phyloP scores from a whole-genome alignment of 129 eudicot species.

The Saussurea involucrata region DNA sequence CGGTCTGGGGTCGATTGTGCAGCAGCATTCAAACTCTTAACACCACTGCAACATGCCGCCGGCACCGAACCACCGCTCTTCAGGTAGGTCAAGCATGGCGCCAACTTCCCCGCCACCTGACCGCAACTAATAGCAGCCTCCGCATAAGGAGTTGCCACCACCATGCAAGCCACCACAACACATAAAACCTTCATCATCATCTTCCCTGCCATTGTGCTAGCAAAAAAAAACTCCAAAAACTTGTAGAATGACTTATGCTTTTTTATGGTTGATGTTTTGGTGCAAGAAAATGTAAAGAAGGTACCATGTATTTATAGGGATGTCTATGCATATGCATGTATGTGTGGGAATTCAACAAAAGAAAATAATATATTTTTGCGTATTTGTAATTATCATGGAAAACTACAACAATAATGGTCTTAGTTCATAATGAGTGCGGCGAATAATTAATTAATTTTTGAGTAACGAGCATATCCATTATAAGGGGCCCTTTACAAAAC shows the following conservation, averaged over 20 bases:
- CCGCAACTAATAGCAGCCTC: background rate
- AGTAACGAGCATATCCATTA: too few relatives aligned
- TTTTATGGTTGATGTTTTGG: background rate
- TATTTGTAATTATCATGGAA: background rate
- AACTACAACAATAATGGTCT: background rate
- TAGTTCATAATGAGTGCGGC: too few relatives aligned
- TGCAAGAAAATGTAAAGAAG: background rate
- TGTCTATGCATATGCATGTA: background rate
- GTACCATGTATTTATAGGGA: background rate
- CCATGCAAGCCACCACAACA: background rate
- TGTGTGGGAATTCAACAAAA: too few relatives aligned
- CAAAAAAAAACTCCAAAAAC: background rate
- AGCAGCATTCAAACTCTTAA: background rate
- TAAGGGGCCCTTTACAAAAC: too few relatives aligned
- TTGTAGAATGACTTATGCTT: background rate
- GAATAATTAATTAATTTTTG: too few relatives aligned
- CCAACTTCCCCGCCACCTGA: background rate
- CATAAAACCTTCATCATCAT: background rate
- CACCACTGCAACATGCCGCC: conserved; percentile 13
- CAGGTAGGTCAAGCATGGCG: background rate
- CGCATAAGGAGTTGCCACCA: conserved; percentile 2
- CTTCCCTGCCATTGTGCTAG: background rate
- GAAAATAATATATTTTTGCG: background rate
- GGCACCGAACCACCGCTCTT: background rate
- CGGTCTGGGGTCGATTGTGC: conserved; percentile 31